Base-by-base conservation (phyloP, 2,329 filamentous ascomycete species). In the Claviceps sp. region DNA sequence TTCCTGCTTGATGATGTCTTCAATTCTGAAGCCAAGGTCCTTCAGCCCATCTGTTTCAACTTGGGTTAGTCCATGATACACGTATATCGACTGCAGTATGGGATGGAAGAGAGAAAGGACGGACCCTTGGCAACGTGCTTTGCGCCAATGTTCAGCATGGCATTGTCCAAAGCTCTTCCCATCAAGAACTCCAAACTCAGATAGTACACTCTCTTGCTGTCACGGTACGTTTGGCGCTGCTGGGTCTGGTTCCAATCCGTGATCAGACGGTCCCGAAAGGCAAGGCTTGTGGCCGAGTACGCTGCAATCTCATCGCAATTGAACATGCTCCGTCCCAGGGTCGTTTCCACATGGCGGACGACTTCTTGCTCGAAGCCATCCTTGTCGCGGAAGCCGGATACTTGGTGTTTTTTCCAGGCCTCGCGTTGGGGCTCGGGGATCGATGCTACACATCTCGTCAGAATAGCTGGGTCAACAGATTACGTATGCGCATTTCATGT, bases 181-280 rank as follows among this genome's bases (percentile, higher is more conserved):
- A 98, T 98, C 62, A 98, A 73, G 63, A 98, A 98, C 70, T 98
- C 93, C 53, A 98, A 80, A 59, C 90, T 96, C 54, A 98, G 79
- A 66, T 98, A 98, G 73, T 98, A 98, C 60, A 98, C 80, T 55
- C 93, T 82, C 78, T 98, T 98, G 69, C 82, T 82, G 66, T 97
- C 93, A 52, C 79, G 77, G 62, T 86, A 88, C 0, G 91, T 96
- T 71, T 98, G 93, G 55, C 85, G 84, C 73, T 98, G 93, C 73
- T 98, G 93, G 46, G 93, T 98, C 71, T 85, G 89, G 73, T 97
- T 98, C 93, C 93, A 98, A 60, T 95, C 88, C 56, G 93, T 83
- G 62, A 98, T 84, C 64, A 98, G 75, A 50, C 89, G 84, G 67
- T 98, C 91, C 62, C 93, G 82, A 71, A 98, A 91, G 26, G 93